Evolutionary conservation across 768 basidiomycete species (phyloP).

Genomic region (Dioszegia crocea): DNA sequence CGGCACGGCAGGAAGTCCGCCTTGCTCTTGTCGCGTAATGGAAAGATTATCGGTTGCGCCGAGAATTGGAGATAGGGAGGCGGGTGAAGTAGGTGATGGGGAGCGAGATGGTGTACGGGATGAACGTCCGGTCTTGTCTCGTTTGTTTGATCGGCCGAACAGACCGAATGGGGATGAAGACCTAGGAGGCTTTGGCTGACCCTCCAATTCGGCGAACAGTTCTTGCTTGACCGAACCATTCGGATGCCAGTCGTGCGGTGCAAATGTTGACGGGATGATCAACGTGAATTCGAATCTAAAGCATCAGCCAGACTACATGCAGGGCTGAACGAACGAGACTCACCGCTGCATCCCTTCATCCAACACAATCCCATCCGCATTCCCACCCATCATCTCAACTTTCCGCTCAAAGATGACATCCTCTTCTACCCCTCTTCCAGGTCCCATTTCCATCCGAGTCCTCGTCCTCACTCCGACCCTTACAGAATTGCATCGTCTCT

Average conservation of each 20-base stretch:
- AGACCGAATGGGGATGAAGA: not conserved
- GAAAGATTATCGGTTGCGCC: conserved; percentile 5
- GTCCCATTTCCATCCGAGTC: conserved; percentile 11
- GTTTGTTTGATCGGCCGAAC: conserved; percentile 1
- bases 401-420: conserved; percentile 26
- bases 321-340: not conserved
- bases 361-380: conserved; percentile 22
- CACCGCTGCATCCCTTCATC: conserved; percentile 32
- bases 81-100: not conserved
- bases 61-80: not conserved
- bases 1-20: conserved; percentile 8
- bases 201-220: conserved; percentile 30
- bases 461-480: conserved; percentile 9
- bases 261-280: conserved; percentile 30
- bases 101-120: conserved; percentile 16
- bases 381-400: conserved; percentile 26
- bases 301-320: not conserved
- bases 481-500: conserved; percentile 8
- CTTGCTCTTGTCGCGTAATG: conserved; percentile 15
- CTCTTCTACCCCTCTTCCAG: conserved; percentile 19
- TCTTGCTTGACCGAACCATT: conserved; percentile 23
- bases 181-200: conserved; percentile 1
- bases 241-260: conserved; percentile 31
- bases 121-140: not conserved
- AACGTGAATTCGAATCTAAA: conserved; percentile 34